Conservation (phyloP, 1,284 basidiomycete genomes). For the Dichomitus squalens region DNA sequence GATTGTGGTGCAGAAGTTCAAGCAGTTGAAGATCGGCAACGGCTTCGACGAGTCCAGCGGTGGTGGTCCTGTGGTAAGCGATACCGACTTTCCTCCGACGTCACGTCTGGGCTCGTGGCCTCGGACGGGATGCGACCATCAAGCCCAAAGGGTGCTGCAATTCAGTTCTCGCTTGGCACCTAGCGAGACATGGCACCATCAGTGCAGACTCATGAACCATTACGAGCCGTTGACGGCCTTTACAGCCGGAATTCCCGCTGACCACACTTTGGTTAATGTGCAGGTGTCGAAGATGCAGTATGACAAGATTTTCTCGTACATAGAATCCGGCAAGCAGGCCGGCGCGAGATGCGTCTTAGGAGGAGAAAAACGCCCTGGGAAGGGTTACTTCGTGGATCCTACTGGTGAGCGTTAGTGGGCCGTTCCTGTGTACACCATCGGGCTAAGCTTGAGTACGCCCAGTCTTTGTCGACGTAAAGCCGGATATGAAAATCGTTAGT, state of each 20-base stretch:
- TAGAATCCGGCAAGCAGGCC: constrained; percentile 83
- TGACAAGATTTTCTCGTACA: constrained; percentile 88
- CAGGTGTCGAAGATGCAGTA: constrained; percentile 85
- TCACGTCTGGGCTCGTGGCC: too few relatives aligned
- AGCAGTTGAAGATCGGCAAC: constrained; percentile 75
- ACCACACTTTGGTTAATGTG: not conserved
- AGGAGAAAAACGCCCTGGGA: constrained; percentile 69
- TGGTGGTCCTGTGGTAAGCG: constrained; percentile 79
- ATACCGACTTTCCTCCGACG: not conserved
- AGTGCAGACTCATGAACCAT: too few relatives aligned
- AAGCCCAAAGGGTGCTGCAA: not conserved
- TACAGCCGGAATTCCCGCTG: not conserved
- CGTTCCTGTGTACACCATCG: not conserved
- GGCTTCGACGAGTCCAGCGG: constrained; percentile 76
- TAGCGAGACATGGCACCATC: not conserved
- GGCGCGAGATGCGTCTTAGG: constrained; percentile 84
- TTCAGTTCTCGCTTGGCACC: not conserved
- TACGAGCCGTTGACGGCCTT: not conserved
- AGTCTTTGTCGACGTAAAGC: constrained; percentile 77
- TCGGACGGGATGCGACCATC: not conserved
- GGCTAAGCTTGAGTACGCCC: constrained; percentile 1
- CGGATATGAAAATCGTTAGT: constrained; percentile 79
- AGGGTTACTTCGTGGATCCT: constrained; percentile 78
- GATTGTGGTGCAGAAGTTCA: constrained; percentile 68
- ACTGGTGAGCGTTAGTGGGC: constrained; percentile 55